These are phyloP conservation scores for Nematodospora anomalae DNA, from an alignment of 1,139 yeast genomes.

Conservation along the genomic window DNA sequence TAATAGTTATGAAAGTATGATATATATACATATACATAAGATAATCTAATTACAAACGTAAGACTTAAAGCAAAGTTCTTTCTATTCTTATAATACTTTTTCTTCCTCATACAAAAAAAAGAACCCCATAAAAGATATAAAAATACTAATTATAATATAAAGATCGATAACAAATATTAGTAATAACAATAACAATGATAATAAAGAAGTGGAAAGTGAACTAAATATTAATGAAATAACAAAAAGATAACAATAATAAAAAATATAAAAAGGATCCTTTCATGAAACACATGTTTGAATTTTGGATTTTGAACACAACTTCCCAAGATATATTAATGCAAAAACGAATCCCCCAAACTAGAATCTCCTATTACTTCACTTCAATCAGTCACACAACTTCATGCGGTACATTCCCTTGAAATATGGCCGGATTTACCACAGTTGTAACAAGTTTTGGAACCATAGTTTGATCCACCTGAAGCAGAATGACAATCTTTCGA, in stretches of 20 bases:
- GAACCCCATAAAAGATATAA: no score
- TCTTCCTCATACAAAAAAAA: neutral
- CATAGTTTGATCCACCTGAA: constrained; percentile 36
- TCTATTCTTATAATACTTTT: neutral
- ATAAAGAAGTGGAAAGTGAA: neutral
- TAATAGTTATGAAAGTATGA: constrained; percentile 5
- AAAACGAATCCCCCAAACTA: neutral
- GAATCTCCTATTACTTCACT: neutral
- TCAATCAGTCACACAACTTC: constrained; percentile 1
- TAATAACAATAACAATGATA: neutral
- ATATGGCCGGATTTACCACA: constrained; percentile 40
- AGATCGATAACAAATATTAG: neutral
- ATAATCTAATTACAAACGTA: no score
- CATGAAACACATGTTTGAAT: neutral
- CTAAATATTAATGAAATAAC: neutral
- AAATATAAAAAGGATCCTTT: neutral
- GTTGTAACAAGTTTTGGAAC: constrained; percentile 51
- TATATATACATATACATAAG: constrained; percentile 2
- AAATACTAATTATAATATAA: no score
- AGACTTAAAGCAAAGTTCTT: neutral
- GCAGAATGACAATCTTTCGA: constrained; percentile 74
- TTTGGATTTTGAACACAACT: neutral
- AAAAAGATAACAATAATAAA: neutral
- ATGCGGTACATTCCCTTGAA: constrained; percentile 35
- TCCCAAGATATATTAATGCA: neutral